Evolutionary conservation across 306 rosid genomes (phyloP).

Genomic region (Trichosanthes truncata): DNA sequence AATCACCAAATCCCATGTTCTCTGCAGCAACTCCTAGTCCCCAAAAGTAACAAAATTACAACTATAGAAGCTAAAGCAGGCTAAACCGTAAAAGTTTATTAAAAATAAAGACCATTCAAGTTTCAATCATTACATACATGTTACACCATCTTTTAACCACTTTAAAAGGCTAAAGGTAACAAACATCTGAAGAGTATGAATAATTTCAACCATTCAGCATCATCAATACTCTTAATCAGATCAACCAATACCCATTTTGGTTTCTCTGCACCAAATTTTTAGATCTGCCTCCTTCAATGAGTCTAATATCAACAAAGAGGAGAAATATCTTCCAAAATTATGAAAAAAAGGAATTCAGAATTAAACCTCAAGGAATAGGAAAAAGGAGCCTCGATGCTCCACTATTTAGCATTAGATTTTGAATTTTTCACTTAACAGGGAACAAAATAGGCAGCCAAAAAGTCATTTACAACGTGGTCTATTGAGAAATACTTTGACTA

Average conservation of each 20-base stretch:
- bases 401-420: neutral
- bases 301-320: neutral
- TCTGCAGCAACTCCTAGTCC: neutral
- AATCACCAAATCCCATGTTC: neutral
- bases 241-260: neutral
- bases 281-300: neutral
- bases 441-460: neutral
- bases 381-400: neutral
- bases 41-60: neutral
- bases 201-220: neutral
- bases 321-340: neutral
- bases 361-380: neutral
- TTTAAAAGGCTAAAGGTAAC: neutral
- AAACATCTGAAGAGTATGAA: neutral
- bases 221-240: neutral
- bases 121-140: neutral
- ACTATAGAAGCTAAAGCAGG: neutral
- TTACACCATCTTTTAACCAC: neutral
- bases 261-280: neutral
- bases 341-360: neutral
- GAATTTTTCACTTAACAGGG: neutral
- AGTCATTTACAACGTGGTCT: neutral
- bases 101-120: neutral
- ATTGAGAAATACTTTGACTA: neutral
- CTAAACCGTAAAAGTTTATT: neutral